Percentiles rank a stretch among this genome's conserved stretches.
Conservation (phyloP, 1,284 basidiomycete genomes). For the Termitomyces sp. region DNA sequence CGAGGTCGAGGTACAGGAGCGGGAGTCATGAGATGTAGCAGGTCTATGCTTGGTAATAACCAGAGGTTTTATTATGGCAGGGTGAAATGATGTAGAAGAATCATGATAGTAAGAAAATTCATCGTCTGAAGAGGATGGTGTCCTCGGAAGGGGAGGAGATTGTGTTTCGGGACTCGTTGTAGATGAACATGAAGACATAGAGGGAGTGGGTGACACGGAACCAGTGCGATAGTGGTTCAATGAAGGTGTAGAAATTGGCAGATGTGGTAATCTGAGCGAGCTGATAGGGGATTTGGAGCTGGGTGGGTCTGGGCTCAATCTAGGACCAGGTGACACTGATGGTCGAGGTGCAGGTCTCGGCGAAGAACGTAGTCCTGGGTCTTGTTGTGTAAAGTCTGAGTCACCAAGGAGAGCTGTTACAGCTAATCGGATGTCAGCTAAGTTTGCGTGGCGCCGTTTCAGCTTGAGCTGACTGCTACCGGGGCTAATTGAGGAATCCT, state of each 20-base stretch:
- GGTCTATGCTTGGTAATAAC: constrained; percentile 30
- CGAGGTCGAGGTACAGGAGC: neutral
- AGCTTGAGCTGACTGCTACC: constrained; percentile 21
- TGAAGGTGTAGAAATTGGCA: constrained; percentile 23
- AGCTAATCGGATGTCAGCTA: constrained; percentile 27
- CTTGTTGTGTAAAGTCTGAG: constrained; percentile 19
- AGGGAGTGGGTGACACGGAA: constrained; percentile 25
- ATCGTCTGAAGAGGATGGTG: constrained; percentile 36
- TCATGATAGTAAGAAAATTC: constrained; percentile 23
- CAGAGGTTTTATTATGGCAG: constrained; percentile 32
- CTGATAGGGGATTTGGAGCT: constrained; percentile 29
- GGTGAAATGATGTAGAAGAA: constrained; percentile 22
- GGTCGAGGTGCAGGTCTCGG: constrained; percentile 28
- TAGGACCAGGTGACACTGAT: constrained; percentile 17
- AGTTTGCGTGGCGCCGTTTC: constrained; percentile 25
- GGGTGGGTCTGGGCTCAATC: constrained; percentile 29
- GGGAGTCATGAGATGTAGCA: constrained; percentile 7
- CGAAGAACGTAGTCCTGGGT: constrained; percentile 20
- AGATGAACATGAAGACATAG: constrained; percentile 25
- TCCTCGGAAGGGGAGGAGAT: constrained; percentile 29
- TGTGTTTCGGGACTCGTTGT: constrained; percentile 29
- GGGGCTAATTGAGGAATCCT: constrained; percentile 15
- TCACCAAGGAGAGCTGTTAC: constrained; percentile 19
- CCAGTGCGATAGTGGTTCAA: constrained; percentile 16
- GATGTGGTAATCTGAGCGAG: constrained; percentile 31